Base-by-base conservation (phyloP, 305 asterid genomes). In the Solanum hybrid region DNA sequence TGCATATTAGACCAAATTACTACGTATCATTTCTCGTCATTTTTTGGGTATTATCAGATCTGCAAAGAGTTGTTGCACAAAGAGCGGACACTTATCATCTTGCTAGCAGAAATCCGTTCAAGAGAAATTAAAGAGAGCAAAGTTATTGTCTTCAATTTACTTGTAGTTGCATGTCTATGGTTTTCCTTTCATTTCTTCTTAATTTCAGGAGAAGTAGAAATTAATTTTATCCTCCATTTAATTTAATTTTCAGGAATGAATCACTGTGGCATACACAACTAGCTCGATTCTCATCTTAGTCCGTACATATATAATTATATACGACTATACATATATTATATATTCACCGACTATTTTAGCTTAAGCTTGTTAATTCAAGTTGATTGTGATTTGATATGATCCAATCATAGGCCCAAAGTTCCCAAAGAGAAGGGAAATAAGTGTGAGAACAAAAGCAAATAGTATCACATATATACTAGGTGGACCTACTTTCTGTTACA, bases 401-500 rank as follows among this genome's bases (percentile, higher is more conserved):
- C 51, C 56, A n/a, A 22, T 36, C 7, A 51, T 2, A 7, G 31
- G 75, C 4, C 29, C 75, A 84, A 84, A 84, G 11, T 11, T 51
- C 75, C 7, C 24, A 51, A 51, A 27, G 29, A 84, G 42, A 22
- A 84, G 15, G 19, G 13, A 84, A 84, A 5, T 2, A 82, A 10
- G 42, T 27, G 36, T 7, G 1, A 79, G 7, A 27, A 42, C 10
- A 45, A 82, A 45, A 82, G 40, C 73, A 19, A 24, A 7, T 69
- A 69, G 76, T 69, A 1, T 69, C 32, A 69, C 71, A 19, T 60
- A 22, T 5, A 69, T 10, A 69, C 76, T 11, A 71, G 34, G 29
- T 10, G 66, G 51, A 40, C 71, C 87, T 40, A 81, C 72, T 45
- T 82, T 84, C 73, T 56, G 75, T 31, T 84, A 31, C 42, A 84